A percentile compares a stretch with the other conserved stretches of the same genome.
Evolutionary conservation across 2,329 filamentous ascomycete genomes (phyloP).

Genomic region (Botrytis tulipae): DNA sequence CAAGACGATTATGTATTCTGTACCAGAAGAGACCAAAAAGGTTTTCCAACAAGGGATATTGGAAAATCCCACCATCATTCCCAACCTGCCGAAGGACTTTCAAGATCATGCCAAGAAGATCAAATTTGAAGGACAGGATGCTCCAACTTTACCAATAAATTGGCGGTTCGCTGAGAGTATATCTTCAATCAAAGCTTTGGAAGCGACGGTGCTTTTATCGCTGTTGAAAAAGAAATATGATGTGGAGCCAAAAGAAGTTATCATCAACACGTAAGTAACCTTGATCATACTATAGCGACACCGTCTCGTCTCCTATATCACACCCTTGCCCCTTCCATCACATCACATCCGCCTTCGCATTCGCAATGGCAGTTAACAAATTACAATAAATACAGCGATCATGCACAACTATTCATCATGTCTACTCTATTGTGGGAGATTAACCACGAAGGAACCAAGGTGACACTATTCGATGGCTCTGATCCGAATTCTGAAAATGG

Average conservation of each 20-base stretch:
- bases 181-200: slow-evolving; percentile 48
- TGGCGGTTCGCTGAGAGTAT: slow-evolving; percentile 57
- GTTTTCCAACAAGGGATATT: slow-evolving; percentile 4
- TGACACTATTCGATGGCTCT: background rate
- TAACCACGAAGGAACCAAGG: slow-evolving; percentile 10
- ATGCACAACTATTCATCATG: slow-evolving; percentile 29
- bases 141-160: slow-evolving; percentile 51
- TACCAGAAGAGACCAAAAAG: slow-evolving; percentile 1
- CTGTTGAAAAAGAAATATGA: slow-evolving; percentile 49
- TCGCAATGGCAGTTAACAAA: slow-evolving; percentile 20
- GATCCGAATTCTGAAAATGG: background rate
- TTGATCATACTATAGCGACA: background rate
- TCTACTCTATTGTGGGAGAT: slow-evolving; percentile 24
- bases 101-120: slow-evolving; percentile 27
- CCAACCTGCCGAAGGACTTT: background rate
- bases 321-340: background rate
- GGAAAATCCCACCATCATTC: slow-evolving; percentile 1
- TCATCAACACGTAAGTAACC: slow-evolving; percentile 47
- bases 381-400: background rate
- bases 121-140: slow-evolving; percentile 44
- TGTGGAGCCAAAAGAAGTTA: slow-evolving; percentile 41
- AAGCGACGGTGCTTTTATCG: slow-evolving; percentile 47
- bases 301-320: background rate
- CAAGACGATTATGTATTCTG: slow-evolving; percentile 9
- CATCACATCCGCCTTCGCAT: slow-evolving; percentile 40